These are phyloP conservation scores for Globisporangium nunn DNA, from an alignment of 352 stramenopile genomes.

Conservation along the genomic window DNA sequence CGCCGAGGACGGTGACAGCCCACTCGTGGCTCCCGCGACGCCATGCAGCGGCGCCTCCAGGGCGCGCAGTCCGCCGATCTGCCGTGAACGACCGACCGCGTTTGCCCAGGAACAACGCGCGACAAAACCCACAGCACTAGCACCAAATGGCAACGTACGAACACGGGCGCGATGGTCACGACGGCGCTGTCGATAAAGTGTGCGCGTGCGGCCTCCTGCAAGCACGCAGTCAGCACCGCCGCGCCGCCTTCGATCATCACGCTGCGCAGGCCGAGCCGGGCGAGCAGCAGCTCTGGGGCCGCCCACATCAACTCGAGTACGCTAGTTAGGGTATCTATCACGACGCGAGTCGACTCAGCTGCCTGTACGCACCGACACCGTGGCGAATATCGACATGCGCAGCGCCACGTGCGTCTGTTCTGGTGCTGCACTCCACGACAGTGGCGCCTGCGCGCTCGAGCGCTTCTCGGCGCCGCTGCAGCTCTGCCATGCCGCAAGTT, in stretches of 20 bases:
- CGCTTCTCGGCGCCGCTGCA: conserved; percentile 20
- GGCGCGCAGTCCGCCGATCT: conserved; percentile 60
- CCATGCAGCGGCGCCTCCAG: conserved; percentile 22
- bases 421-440: conserved; percentile 30
- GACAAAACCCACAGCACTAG: not conserved
- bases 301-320: no score
- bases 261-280: conserved; percentile 34
- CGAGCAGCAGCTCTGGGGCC: conserved; percentile 12
- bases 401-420: conserved; percentile 9
- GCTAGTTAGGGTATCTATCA: not conserved
- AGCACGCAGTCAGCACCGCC: conserved; percentile 64
- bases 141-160: conserved; percentile 36
- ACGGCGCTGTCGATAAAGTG: conserved; percentile 64
- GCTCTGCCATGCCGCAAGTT: conserved; percentile 14
- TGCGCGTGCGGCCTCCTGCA: conserved; percentile 24
- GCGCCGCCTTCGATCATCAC: conserved; percentile 84
- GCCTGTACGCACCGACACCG: conserved; percentile 38
- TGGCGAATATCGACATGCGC: conserved; percentile 48
- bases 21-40: no score
- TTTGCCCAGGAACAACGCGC: not conserved
- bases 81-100: not conserved
- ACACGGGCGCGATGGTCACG: conserved; percentile 74
- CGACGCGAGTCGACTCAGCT: not conserved
- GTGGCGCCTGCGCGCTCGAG: conserved; percentile 41
- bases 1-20: not conserved